Base-by-base conservation (phyloP, 805 yeast genomes). In the Candida odintsovae region DNA sequence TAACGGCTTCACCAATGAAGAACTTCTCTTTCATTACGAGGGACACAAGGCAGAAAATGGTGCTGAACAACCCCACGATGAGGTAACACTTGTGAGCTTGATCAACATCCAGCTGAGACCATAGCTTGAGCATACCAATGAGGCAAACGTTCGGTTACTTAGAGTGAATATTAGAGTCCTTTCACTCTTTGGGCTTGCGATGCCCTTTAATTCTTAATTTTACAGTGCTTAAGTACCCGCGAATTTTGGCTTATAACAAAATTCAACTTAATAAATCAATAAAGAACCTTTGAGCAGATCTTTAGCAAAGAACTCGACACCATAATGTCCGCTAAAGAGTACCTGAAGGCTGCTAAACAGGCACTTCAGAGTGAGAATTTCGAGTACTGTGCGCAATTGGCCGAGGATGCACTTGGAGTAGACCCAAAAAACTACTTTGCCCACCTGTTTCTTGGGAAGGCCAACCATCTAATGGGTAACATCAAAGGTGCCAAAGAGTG, bases 1-100 rank as follows among this genome's bases (percentile, higher is more conserved):
- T 86, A 0, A 92, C 82, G 5, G 96, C 95, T 66, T 89, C 97
- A 52, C 96, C 96, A 18, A 89, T 82, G 62, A 84, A 89, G n/a
- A 88, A 73, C 55, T 79, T 76, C 63, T 89, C 96, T 61, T 90
- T 90, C 42, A 89, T 81, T 56, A 87, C 79, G 26, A 87, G 73
- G 0, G 97, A 90, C 2, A 85, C 76, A 16, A 90, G 71, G 8
- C 95, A 86, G 65, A 90, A 90, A 26, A 85, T 65, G 8, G 90
- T 76, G 46, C 89, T 78, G 61, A 89, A 87, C n/a, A 86, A 79
- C 37, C 96, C 96, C 11, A 88, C 77, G 52, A 90, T 76, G 13
- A 95, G 96, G 62, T 90, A 90, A 1, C 95, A 90, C 9, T 86
- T 74, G 61, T 90, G 97, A 2, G 96, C 81, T 50, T 77, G 73